Conservation (phyloP, 345 rosid species). For the Corchorus capsularis region DNA sequence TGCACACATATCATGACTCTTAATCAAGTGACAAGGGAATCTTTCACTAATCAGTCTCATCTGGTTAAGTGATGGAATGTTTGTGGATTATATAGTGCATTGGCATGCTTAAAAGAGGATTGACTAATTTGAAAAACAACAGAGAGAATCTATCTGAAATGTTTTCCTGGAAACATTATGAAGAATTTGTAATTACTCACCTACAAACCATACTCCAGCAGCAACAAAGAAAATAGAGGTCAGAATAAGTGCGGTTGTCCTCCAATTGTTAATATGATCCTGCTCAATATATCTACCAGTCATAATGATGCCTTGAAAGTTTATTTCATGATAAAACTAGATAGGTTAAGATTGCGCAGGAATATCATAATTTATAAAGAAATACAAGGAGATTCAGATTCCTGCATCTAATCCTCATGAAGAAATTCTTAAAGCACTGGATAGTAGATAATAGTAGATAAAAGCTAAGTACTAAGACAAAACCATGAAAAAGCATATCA, state of each 20-base stretch:
- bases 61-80: not conserved
- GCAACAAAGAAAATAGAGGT: constrained; percentile 78
- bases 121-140: not conserved
- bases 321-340: not conserved
- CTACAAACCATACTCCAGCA: constrained; percentile 81
- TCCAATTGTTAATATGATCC: constrained; percentile 50
- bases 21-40: constrained; percentile 14
- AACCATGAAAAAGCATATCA: not conserved
- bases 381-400: not conserved
- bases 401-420: not conserved
- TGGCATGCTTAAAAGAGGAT: not conserved
- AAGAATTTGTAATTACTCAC: constrained; percentile 32
- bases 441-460: too few relatives aligned
- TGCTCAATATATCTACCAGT: not conserved
- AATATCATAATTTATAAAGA: constrained; percentile 3
- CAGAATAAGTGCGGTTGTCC: constrained; percentile 74
- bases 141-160: not conserved
- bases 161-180: not conserved
- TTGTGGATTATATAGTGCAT: constrained; percentile 3
- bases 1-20: not conserved
- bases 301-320: not conserved
- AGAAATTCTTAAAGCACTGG: not conserved
- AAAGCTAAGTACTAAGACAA: not conserved
- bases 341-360: constrained; percentile 30
- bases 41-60: not conserved